Conservation (phyloP, 495 filamentous ascomycete genomes). For the Neurospora tetrasperma region DNA sequence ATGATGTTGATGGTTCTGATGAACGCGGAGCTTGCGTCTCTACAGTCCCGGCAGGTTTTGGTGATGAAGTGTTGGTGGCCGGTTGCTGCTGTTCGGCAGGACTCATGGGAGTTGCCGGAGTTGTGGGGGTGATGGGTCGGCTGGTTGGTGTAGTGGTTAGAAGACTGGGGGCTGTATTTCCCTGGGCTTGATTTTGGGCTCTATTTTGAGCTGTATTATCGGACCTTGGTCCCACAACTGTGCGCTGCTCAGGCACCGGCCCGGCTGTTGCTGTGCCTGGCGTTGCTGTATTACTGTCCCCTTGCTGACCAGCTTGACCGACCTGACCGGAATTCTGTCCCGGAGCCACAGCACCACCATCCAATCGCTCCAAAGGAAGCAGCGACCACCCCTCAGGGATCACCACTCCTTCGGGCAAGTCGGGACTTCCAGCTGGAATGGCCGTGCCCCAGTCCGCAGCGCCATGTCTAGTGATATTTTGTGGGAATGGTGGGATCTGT, state of each 20-base stretch:
- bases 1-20: neutral
- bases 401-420: conserved; percentile 60
- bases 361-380: conserved; percentile 52
- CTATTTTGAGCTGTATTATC: neutral
- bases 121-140: neutral
- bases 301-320: neutral
- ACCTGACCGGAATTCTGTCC: neutral
- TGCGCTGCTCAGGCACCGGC: neutral
- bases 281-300: neutral
- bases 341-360: conserved; percentile 16
- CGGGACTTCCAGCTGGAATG: conserved; percentile 53
- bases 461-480: conserved; percentile 34
- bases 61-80: neutral
- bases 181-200: neutral
- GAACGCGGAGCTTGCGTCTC: neutral
- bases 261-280: neutral
- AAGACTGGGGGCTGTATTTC: neutral
- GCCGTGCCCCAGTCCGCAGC: conserved; percentile 30
- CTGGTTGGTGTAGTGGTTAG: neutral
- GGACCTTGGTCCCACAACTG: neutral
- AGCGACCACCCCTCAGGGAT: conserved; percentile 72
- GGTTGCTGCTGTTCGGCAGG: neutral
- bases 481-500: conserved; percentile 11
- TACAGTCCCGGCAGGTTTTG: neutral
- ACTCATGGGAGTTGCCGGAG: neutral